Conservation (phyloP, 2,329 filamentous ascomycete genomes). For the Phaeophleospora eucalypticola region DNA sequence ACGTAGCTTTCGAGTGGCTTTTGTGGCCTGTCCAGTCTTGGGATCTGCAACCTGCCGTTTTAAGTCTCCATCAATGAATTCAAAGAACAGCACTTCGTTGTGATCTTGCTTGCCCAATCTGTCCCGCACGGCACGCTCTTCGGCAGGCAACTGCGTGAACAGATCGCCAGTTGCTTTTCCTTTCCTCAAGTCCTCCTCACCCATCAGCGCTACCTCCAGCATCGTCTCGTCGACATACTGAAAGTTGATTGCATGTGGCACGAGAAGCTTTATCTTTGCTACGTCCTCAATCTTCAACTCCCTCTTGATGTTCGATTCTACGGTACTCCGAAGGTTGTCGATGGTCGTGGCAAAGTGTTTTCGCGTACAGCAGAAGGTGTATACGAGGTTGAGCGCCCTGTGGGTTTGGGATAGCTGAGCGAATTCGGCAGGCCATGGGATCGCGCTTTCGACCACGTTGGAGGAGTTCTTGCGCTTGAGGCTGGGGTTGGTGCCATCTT, state of each 20-base stretch:
- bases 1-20: constrained; percentile 62
- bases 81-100: constrained; percentile 74
- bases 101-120: constrained; percentile 35
- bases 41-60: constrained; percentile 71
- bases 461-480: constrained; percentile 48
- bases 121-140: constrained; percentile 34
- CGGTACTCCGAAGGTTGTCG: constrained; percentile 77
- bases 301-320: constrained; percentile 75
- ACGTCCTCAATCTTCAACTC: constrained; percentile 72
- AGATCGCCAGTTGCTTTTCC: constrained; percentile 52
- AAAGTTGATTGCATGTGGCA: constrained; percentile 77
- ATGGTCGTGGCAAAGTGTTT: constrained; percentile 92
- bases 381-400: constrained; percentile 83
- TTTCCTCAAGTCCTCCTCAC: constrained; percentile 63
- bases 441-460: constrained; percentile 47
- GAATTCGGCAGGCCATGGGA: constrained; percentile 73
- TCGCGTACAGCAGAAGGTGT: constrained; percentile 88
- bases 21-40: constrained; percentile 69
- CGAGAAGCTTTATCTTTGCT: constrained; percentile 71
- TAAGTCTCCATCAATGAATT: constrained; percentile 87
- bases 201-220: constrained; percentile 74
- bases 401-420: constrained; percentile 70
- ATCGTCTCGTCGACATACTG: constrained; percentile 80
- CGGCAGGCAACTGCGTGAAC: constrained; percentile 37
- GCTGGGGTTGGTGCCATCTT: constrained; percentile 37